Evolutionary conservation across 306 rosid species (phyloP), one percentile per base, ranked within the genome.

Genomic region (Vigna angularis): DNA sequence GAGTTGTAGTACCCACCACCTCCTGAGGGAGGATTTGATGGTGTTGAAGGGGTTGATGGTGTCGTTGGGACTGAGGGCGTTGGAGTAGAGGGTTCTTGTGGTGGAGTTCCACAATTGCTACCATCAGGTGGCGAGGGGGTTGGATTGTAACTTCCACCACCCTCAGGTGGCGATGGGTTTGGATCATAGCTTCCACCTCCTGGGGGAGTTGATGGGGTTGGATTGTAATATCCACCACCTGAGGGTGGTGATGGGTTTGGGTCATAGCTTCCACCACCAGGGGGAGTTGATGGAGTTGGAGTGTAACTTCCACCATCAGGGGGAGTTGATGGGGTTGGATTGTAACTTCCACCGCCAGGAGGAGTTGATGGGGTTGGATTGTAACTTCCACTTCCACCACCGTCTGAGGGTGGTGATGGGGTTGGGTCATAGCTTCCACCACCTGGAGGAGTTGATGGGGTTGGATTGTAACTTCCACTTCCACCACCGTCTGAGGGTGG

Each of bases 291-390:
- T 58, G 82, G 82, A 4, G 76, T 78, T 76, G 69, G 53, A 68
- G 78, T 18, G 22, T 82, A 51, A 8, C 79, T 82, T 53, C 82
- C 81, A 12, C 83, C 78, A 55, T 70, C 66, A 14, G 84, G 4
- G 12, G 89, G 89, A 3, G 84, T 66, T 40, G 83, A 64, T 42
- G 89, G 82, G 1, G 87, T 84, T 63, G 86, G 83, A 66, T 79
- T 62, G 5, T 51, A 67, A 7, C 79, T 44, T 55, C 79, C 83
- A 36, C 89, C 59, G 1, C 70, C 70, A 5, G 88, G n/a, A 12
- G 93, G 96, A 10, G 93, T 58, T 78, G 93, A 63, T n/a, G 92
- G 94, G 8, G 86, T 77, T 52, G 91, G 91, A 61, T 73, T 62
- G 42, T 85, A 63, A 86, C 90, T 38, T 34, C 38, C 38, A 18